phyloP scores from a whole-genome alignment of 2,329 filamentous ascomycete genomes.

The Orbilia blumenaviensis region DNA sequence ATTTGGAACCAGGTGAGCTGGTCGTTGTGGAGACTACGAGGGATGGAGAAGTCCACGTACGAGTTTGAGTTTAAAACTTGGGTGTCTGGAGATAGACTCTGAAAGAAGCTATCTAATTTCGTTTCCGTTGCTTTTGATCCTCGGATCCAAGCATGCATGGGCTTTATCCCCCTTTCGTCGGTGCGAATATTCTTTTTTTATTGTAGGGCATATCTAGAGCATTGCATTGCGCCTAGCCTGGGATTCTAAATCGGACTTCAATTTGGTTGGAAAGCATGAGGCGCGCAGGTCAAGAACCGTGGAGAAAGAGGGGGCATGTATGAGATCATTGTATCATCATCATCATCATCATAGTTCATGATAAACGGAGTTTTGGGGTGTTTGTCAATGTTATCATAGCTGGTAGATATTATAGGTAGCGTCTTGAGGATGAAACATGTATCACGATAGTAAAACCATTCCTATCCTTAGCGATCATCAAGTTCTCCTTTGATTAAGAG shows the following conservation, averaged over 20 bases:
- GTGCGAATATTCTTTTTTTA: not conserved
- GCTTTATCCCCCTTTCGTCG: not conserved
- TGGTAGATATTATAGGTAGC: too few relatives aligned
- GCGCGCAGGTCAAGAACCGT: too few relatives aligned
- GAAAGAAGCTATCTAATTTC: too few relatives aligned
- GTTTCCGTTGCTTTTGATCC: not conserved
- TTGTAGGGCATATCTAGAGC: not conserved
- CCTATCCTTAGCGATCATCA: too few relatives aligned
- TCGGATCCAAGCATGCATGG: not conserved
- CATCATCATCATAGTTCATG: too few relatives aligned
- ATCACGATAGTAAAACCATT: too few relatives aligned
- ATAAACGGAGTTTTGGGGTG: too few relatives aligned
- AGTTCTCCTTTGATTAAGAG: too few relatives aligned
- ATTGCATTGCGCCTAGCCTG: not conserved
- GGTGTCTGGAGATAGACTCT: too few relatives aligned
- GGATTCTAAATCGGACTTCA: not conserved
- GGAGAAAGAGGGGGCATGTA: too few relatives aligned
- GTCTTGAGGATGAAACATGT: too few relatives aligned
- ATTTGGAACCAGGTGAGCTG: constrained; percentile 50
- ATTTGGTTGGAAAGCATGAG: not conserved
- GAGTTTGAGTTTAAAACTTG: not conserved
- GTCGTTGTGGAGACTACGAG: constrained; percentile 38
- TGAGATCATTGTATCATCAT: not conserved
- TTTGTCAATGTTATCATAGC: too few relatives aligned
- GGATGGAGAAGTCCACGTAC: constrained; percentile 3